phyloP scores from a whole-genome alignment of 1,284 basidiomycete genomes.

The Pseudozyma flocculosa region DNA sequence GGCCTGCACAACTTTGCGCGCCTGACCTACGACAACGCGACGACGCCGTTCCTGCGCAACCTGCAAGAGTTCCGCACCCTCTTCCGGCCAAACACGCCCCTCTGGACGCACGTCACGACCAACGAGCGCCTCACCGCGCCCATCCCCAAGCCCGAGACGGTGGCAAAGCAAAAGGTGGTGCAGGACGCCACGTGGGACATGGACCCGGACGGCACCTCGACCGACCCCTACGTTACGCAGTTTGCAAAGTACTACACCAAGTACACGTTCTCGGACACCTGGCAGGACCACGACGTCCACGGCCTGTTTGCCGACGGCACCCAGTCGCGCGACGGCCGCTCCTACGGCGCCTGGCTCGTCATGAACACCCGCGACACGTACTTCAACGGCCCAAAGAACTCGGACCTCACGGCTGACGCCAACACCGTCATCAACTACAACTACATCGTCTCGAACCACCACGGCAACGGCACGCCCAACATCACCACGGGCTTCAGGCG shows the following conservation, averaged over 20 bases:
- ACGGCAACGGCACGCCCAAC: neutral
- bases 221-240: neutral
- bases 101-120: neutral
- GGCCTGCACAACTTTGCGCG: neutral
- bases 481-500: neutral
- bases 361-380: neutral
- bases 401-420: neutral
- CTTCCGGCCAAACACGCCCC: neutral
- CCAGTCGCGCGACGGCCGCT: neutral
- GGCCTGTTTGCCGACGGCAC: neutral
- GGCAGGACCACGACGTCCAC: neutral
- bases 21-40: neutral
- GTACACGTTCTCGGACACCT: neutral
- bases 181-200: neutral
- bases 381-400: neutral
- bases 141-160: neutral
- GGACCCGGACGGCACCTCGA: neutral
- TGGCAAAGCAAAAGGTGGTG: neutral
- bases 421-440: neutral
- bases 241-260: neutral
- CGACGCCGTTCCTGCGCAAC: neutral
- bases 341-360: neutral
- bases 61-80: neutral
- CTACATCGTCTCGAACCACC: neutral
- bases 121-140: neutral